These are phyloP conservation scores for Solanum hybrid DNA, from an alignment of 305 asterid species.

Conservation along the genomic window DNA sequence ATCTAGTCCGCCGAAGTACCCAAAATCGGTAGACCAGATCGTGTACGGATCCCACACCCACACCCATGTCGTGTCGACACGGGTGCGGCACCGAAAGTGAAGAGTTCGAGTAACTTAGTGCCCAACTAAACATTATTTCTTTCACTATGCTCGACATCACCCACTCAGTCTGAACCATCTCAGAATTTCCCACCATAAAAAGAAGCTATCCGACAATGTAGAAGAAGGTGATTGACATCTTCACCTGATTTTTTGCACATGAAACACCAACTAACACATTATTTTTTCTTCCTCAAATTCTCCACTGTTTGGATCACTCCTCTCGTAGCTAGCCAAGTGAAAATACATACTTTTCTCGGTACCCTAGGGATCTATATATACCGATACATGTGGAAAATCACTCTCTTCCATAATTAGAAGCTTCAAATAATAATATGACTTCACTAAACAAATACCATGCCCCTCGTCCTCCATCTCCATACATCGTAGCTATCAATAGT, in stretches of 20 bases:
- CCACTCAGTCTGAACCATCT: not conserved
- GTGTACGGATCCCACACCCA: not conserved
- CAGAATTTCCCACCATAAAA: not conserved
- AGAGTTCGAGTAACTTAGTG: not conserved
- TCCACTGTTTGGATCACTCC: not conserved
- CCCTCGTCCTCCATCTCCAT: not conserved
- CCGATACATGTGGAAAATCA: not conserved
- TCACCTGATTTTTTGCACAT: not conserved
- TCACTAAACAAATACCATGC: not conserved
- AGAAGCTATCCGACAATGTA: not conserved
- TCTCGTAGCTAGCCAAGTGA: not conserved
- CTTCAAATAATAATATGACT: not conserved
- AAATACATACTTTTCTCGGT: not conserved
- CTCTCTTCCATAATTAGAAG: not conserved
- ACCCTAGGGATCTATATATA: not conserved
- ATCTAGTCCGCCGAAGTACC: not conserved
- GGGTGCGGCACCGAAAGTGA: not conserved
- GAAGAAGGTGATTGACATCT: not conserved
- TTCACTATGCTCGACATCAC: not conserved
- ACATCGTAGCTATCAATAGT: not conserved
- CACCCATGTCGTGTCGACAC: not conserved
- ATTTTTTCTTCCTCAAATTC: not conserved
- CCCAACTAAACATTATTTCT: not conserved
- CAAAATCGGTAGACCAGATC: not conserved
- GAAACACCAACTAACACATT: not conserved